Base-by-base conservation (phyloP, 148 eudicot species). In the Dianthus caryophyllus region DNA sequence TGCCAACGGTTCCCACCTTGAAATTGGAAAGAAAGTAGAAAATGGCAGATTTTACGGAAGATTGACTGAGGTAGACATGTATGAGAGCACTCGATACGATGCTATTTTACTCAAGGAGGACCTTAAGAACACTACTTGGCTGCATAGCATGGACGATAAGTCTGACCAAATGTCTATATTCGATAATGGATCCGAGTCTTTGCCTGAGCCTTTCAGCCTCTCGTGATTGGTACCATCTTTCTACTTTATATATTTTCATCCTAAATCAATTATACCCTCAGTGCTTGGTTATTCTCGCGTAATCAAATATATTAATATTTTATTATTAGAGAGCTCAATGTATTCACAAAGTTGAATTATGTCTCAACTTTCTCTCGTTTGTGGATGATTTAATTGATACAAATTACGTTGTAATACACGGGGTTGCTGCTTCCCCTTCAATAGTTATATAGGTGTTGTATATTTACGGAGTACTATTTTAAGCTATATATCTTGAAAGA, bases 81-180 rank as follows among this genome's bases (percentile, higher is more conserved):
- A 84, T 43, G 98, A 90, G 72, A 94, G 98, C 74, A 88, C 98
- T 27, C 83, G 98, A 16, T 94, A 94, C 38, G 98, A 94, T 70
- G 80, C 96, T 65, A 83, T 94, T 61, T 76, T 94, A 33, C 82
- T 90, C 16, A 93, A 89, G 79, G 97, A 90, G 79, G 97, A 94
- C 72, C 72, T 84, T 67, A 85, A 87, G 80, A 88, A 82, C 81
- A 84, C 96, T 38, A 89, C 83, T 51, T 93, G 98, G 98, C 79
- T 93, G 73, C 92, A 83, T 77, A 79, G 91, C 67, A 29, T 80
- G 53, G 96, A 89, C 41, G 97, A 87, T 60, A 88, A 87, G 75
- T 74, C 85, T 41, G 96, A 90, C 66, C 95, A 87, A 77, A 87
- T 73, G 53, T 73, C 83, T 65, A 75, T 87, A 69, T 93, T 93